Percentiles rank a stretch among this genome's conserved stretches.
These are phyloP conservation scores for Pythium chondricola DNA, from an alignment of 352 stramenopile genomes.

Conservation along the genomic window DNA sequence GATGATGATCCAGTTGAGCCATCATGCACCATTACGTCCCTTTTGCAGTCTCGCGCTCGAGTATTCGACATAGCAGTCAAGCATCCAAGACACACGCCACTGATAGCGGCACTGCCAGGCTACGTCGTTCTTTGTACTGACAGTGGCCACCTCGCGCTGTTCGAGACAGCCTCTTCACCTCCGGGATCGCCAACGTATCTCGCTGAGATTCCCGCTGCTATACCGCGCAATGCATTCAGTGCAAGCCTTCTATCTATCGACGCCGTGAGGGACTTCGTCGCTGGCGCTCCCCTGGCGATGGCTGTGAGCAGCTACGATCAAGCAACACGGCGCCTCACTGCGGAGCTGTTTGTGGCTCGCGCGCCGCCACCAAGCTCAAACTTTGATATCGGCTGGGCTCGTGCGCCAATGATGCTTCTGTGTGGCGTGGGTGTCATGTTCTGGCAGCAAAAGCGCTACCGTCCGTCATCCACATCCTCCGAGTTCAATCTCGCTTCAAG, in stretches of 20 bases:
- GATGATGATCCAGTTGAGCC: constrained; percentile 5
- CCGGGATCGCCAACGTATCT: constrained; percentile 13
- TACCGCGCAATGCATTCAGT: not conserved
- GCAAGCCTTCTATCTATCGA: not conserved
- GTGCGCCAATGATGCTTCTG: constrained; percentile 32
- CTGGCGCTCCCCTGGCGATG: not conserved
- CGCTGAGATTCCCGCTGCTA: constrained; percentile 10
- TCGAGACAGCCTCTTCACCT: constrained; percentile 11
- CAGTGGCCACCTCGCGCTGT: constrained; percentile 18
- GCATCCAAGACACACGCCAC: not conserved
- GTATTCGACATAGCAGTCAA: not conserved
- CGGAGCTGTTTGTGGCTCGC: constrained; percentile 23
- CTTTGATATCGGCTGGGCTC: constrained; percentile 31
- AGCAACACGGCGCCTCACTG: not conserved
- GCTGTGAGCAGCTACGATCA: not conserved
- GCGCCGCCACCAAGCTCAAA: constrained; percentile 15
- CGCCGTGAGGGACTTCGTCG: constrained; percentile 11
- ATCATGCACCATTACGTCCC: constrained; percentile 10
- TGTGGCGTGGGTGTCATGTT: constrained; percentile 35
- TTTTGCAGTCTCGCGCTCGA: constrained; percentile 5
- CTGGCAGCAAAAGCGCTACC: constrained; percentile 28
- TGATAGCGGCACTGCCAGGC: constrained; percentile 20
- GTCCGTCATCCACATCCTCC: not conserved
- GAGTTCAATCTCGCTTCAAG: not conserved
- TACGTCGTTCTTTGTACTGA: constrained; percentile 18